Percentiles rank a stretch among this genome's conserved stretches.
These are phyloP conservation scores for Citrus australasica DNA, from an alignment of 345 rosid species.

Conservation along the genomic window DNA sequence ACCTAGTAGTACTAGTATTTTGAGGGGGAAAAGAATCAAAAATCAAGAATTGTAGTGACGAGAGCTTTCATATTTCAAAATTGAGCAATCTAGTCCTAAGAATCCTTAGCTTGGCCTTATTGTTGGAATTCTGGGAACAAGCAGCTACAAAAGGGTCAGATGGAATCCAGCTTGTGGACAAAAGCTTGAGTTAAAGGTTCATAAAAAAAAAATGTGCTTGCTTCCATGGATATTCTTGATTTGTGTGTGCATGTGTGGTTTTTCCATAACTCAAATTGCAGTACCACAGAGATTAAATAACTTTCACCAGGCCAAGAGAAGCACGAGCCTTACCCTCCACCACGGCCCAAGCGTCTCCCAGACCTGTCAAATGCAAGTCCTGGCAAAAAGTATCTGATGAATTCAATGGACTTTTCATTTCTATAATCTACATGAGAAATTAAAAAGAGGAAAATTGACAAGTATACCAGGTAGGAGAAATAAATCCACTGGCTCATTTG, in stretches of 20 bases:
- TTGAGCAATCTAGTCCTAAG: background rate
- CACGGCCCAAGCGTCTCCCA: conserved; percentile 95
- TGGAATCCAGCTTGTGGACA: background rate
- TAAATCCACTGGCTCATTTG: conserved; percentile 76
- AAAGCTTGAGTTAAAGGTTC: background rate
- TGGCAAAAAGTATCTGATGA: conserved; percentile 20
- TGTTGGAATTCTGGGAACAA: background rate
- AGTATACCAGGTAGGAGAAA: conserved; percentile 75
- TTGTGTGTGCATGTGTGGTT: background rate
- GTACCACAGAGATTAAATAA: background rate
- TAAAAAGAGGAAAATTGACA: background rate
- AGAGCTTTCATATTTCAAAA: background rate
- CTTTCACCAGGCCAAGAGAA: background rate
- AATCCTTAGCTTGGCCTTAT: background rate
- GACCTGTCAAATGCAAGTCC: conserved; percentile 95
- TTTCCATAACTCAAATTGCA: background rate
- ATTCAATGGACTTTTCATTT: background rate
- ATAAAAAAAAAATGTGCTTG: background rate
- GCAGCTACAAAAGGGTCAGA: background rate
- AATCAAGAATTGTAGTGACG: background rate
- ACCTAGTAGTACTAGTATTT: background rate
- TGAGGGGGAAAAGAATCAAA: background rate
- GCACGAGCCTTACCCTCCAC: conserved; percentile 70
- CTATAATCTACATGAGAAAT: background rate
- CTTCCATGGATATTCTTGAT: background rate